These are phyloP conservation scores for Ascochyta koolunga DNA, from an alignment of 2,329 filamentous ascomycete genomes.

Conservation along the genomic window DNA sequence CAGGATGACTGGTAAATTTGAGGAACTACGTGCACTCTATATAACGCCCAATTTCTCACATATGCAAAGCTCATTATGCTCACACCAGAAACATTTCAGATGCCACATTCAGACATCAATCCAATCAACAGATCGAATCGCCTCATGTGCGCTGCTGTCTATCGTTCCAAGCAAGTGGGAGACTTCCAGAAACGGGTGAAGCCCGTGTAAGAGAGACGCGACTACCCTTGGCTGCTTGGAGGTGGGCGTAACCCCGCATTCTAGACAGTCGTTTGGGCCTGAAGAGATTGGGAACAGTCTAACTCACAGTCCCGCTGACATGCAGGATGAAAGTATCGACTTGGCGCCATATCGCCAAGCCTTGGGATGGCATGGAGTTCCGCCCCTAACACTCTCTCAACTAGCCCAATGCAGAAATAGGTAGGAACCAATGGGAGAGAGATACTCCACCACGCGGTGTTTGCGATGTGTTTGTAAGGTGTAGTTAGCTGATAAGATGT, in stretches of 20 bases:
- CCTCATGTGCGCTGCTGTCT: conserved; percentile 23
- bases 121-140: conserved; percentile 19
- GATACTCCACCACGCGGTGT: conserved; percentile 17
- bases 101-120: conserved; percentile 9
- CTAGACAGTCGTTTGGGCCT: conserved; percentile 6
- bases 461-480: conserved; percentile 14
- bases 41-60: conserved; percentile 15
- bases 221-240: conserved; percentile 26
- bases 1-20: conserved; percentile 7
- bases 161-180: conserved; percentile 11
- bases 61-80: conserved; percentile 6
- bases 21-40: conserved; percentile 19
- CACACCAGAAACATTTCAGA: conserved; percentile 1
- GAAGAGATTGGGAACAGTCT: conserved; percentile 2
- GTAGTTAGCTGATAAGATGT: neutral
- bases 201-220: conserved; percentile 1
- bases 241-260: neutral
- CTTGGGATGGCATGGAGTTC: conserved; percentile 17
- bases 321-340: conserved; percentile 15
- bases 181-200: neutral
- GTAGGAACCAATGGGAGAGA: conserved; percentile 20
- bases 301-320: conserved; percentile 21
- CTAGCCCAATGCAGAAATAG: conserved; percentile 1
- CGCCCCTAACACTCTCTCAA: conserved; percentile 21
- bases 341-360: conserved; percentile 27